Evolutionary conservation across 345 rosid species (phyloP).

Genomic region (Balakata baccata): DNA sequence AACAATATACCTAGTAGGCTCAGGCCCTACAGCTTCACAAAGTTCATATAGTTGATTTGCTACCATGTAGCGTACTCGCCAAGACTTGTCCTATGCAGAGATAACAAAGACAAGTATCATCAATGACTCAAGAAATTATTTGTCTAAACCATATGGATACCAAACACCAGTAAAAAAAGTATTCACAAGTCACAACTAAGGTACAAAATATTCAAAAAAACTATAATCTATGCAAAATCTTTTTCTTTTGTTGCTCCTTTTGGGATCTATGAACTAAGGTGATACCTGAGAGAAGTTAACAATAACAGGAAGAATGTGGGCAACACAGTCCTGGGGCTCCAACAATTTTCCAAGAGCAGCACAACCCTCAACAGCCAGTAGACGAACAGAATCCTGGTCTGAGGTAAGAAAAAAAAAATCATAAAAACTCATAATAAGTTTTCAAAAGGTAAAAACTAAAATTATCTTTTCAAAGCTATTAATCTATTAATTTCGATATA

Average conservation of each 20-base stretch:
- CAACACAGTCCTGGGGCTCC: constrained; percentile 85
- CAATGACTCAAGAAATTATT: background rate
- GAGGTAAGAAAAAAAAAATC: constrained; percentile 4
- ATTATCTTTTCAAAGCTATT: background rate
- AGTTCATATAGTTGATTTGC: constrained; percentile 95
- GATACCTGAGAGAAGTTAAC: constrained; percentile 92
- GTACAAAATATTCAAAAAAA: background rate
- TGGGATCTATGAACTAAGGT: background rate
- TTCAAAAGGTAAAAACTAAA: too few relatives aligned
- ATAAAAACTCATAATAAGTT: too few relatives aligned
- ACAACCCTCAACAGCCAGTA: constrained; percentile 95
- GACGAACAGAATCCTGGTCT: constrained; percentile 98
- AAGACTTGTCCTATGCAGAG: constrained; percentile 70
- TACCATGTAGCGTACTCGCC: constrained; percentile 98
- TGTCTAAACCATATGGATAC: background rate
- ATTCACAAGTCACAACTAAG: background rate
- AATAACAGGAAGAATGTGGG: constrained; percentile 86
- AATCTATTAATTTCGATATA: background rate
- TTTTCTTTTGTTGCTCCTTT: background rate
- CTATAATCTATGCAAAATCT: background rate
- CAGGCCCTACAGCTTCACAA: constrained; percentile 95
- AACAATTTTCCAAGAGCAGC: constrained; percentile 94
- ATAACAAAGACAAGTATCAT: background rate
- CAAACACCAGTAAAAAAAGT: background rate
- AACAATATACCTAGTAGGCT: constrained; percentile 69